Percentiles rank a stretch among this genome's conserved stretches.
These are phyloP conservation scores for Stachybotrys elegans DNA, from an alignment of 2,329 filamentous ascomycete genomes.

Conservation along the genomic window DNA sequence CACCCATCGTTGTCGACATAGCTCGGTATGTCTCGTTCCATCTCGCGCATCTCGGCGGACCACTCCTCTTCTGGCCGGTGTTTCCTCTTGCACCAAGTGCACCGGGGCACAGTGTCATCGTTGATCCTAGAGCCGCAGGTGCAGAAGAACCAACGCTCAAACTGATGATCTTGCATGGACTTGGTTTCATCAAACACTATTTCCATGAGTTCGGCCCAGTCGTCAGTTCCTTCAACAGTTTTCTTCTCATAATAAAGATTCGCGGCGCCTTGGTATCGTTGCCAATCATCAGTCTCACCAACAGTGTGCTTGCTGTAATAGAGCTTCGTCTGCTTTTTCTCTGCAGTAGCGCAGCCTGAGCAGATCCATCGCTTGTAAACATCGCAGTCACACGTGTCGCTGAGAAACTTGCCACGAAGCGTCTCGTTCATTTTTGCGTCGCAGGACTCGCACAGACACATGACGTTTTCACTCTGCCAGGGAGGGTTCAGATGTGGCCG, in stretches of 20 bases:
- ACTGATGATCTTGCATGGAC: background rate
- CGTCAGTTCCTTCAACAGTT: background rate
- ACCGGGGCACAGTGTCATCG: constrained; percentile 4
- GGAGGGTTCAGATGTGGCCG: constrained; percentile 7
- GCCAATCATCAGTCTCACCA: background rate
- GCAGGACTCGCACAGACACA: constrained; percentile 8
- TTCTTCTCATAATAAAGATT: constrained; percentile 1
- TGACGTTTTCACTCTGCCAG: constrained; percentile 4
- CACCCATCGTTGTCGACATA: background rate
- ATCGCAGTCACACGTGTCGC: constrained; percentile 9
- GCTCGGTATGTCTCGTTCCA: background rate
- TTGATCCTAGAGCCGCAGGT: constrained; percentile 5
- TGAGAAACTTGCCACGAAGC: constrained; percentile 3
- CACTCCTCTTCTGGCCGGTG: constrained; percentile 8
- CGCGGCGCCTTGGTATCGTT: no score
- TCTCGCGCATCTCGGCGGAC: background rate
- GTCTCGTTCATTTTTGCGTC: constrained; percentile 4
- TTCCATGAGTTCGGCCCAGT: background rate
- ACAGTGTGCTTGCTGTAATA: constrained; percentile 1
- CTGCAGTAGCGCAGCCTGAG: background rate
- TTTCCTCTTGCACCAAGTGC: constrained; percentile 10
- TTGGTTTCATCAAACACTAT: background rate
- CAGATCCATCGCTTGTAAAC: constrained; percentile 9
- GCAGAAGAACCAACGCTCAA: constrained; percentile 8
- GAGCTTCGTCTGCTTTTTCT: background rate